Conservation (phyloP, 2,329 filamentous ascomycete genomes). For the Daldinia eschscholtzii region DNA sequence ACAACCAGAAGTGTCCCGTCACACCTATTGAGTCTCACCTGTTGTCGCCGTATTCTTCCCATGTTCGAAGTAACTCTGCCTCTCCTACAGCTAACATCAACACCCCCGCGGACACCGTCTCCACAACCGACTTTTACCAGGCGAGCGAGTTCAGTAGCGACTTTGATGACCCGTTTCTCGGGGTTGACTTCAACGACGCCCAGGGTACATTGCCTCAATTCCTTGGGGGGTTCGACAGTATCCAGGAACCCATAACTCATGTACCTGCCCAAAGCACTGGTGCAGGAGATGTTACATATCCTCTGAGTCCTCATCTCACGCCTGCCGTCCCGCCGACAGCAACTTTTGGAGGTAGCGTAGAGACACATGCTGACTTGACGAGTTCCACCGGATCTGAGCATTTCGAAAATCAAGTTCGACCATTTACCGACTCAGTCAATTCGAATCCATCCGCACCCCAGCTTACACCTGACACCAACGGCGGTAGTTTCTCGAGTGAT, state of each 20-base stretch:
- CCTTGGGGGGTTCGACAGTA: constrained; percentile 54
- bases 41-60: constrained; percentile 61
- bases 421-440: constrained; percentile 51
- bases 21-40: constrained; percentile 56
- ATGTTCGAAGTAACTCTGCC: constrained; percentile 55
- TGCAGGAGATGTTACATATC: constrained; percentile 50
- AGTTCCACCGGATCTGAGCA: constrained; percentile 58
- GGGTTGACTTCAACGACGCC: constrained; percentile 60
- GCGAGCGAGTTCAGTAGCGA: constrained; percentile 64
- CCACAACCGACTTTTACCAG: constrained; percentile 62
- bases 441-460: constrained; percentile 54
- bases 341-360: constrained; percentile 47
- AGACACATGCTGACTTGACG: constrained; percentile 13
- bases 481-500: constrained; percentile 64
- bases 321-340: constrained; percentile 62
- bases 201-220: constrained; percentile 61
- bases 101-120: constrained; percentile 65
- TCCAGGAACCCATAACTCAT: constrained; percentile 24
- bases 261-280: constrained; percentile 30
- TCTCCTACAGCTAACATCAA: constrained; percentile 58
- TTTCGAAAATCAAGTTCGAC: constrained; percentile 57
- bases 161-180: constrained; percentile 63
- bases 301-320: constrained; percentile 66
- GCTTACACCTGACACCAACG: constrained; percentile 64
- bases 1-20: constrained; percentile 49